Evolutionary conservation across 176 grass and related monocot genomes (phyloP).

Genomic region (Oryza brachyantha): DNA sequence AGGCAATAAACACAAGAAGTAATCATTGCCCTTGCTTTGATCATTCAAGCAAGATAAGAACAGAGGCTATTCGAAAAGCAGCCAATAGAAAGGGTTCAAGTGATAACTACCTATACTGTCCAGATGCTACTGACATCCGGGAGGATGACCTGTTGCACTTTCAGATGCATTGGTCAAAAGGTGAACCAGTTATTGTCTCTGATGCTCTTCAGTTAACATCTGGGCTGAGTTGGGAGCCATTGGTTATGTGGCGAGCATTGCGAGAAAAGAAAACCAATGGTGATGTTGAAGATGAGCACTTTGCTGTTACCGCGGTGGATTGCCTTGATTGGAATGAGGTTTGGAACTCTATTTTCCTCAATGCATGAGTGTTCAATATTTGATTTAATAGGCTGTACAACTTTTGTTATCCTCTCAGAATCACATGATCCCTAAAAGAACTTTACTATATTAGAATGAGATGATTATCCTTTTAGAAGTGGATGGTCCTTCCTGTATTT

Average conservation of each 20-base stretch:
- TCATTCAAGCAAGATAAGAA: constrained; percentile 29
- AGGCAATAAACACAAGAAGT: not conserved
- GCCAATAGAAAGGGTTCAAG: constrained; percentile 57
- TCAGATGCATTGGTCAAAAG: constrained; percentile 80
- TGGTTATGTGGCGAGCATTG: constrained; percentile 92
- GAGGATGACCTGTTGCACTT: constrained; percentile 66
- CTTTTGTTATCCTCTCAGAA: not conserved
- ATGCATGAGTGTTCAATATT: not conserved
- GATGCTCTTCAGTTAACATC: constrained; percentile 64
- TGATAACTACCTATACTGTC: constrained; percentile 82
- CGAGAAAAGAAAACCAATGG: constrained; percentile 46
- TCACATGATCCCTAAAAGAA: not conserved
- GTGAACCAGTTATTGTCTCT: constrained; percentile 75
- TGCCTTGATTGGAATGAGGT: constrained; percentile 93
- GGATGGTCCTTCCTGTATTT: not conserved
- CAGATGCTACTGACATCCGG: constrained; percentile 40
- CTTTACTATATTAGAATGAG: not conserved
- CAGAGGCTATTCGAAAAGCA: constrained; percentile 27
- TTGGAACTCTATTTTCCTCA: not conserved
- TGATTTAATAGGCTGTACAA: not conserved
- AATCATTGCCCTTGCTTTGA: constrained; percentile 44
- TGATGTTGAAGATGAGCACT: constrained; percentile 36
- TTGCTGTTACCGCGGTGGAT: constrained; percentile 57
- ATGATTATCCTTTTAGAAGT: no score
- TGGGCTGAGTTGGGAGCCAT: constrained; percentile 83